Conservation (phyloP, 2,329 filamentous ascomycete species). For the Calonectria henricotiae region DNA sequence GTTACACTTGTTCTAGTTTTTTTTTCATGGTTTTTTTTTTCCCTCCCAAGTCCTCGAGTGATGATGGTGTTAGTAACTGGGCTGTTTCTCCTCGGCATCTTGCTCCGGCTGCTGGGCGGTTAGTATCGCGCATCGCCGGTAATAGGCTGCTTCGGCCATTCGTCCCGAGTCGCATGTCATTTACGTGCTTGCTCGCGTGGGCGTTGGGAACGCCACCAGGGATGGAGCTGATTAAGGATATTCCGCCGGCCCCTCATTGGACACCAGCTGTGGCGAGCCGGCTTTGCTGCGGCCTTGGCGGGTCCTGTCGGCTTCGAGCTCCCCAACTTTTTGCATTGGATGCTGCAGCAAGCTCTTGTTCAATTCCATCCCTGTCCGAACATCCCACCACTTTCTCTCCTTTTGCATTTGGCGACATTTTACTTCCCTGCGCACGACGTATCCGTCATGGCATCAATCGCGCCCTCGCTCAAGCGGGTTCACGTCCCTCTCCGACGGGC, state of each 20-base stretch:
- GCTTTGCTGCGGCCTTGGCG: slow-evolving; percentile 39
- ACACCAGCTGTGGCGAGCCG: slow-evolving; percentile 35
- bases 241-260: slow-evolving; percentile 45
- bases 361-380: slow-evolving; percentile 43
- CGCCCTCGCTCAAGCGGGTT: slow-evolving; percentile 61
- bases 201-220: slow-evolving; percentile 24
- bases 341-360: slow-evolving; percentile 48
- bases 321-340: slow-evolving; percentile 51
- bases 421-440: not conserved
- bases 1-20: not conserved
- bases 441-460: slow-evolving; percentile 60
- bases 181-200: slow-evolving; percentile 30
- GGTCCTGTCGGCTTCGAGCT: slow-evolving; percentile 50
- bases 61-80: not conserved
- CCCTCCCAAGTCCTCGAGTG: not conserved
- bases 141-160: slow-evolving; percentile 8
- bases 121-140: slow-evolving; percentile 25
- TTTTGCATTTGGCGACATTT: slow-evolving; percentile 23
- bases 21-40: not conserved
- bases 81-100: slow-evolving; percentile 24
- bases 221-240: slow-evolving; percentile 48
- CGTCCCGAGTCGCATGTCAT: slow-evolving; percentile 6
- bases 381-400: slow-evolving; percentile 34
- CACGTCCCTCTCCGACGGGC: slow-evolving; percentile 63
- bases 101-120: slow-evolving; percentile 27